Percentiles rank a stretch among this genome's conserved stretches.
Conservation (phyloP, 495 filamentous ascomycete genomes). For the Xylaria intraflava region DNA sequence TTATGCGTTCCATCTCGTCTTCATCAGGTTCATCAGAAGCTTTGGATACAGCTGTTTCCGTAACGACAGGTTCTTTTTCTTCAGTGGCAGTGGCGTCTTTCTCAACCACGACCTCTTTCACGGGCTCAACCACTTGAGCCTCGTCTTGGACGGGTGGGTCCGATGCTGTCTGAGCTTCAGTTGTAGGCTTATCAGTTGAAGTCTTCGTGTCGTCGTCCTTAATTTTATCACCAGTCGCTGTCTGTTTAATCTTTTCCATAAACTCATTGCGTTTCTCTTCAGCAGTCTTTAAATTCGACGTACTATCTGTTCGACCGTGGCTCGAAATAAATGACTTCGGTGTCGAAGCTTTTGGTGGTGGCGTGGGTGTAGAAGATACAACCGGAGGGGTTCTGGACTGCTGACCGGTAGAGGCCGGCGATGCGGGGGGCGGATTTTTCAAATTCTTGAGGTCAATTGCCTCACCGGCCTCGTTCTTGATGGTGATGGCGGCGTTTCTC, state of each 20-base stretch:
- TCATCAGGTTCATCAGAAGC: constrained; percentile 29
- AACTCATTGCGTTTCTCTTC: constrained; percentile 49
- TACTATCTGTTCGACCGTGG: constrained; percentile 44
- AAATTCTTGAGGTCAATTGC: constrained; percentile 35
- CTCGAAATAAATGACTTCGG: constrained; percentile 37
- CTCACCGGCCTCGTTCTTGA: constrained; percentile 72
- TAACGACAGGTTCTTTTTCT: constrained; percentile 34
- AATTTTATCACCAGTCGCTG: constrained; percentile 31
- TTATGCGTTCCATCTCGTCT: constrained; percentile 41
- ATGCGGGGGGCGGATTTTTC: constrained; percentile 36
- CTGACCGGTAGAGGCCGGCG: constrained; percentile 41
- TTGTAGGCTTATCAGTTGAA: constrained; percentile 26
- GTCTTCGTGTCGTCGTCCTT: constrained; percentile 45
- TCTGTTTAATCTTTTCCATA: constrained; percentile 43
- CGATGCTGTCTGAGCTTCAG: constrained; percentile 21
- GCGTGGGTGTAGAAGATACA: constrained; percentile 46
- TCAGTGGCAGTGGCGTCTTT: constrained; percentile 43
- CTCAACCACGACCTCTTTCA: constrained; percentile 52
- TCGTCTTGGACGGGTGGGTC: constrained; percentile 62
- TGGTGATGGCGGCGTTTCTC: constrained; percentile 62
- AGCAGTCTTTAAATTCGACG: constrained; percentile 34
- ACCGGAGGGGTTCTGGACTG: constrained; percentile 49
- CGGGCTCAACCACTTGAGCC: constrained; percentile 59
- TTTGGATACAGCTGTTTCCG: constrained; percentile 38
- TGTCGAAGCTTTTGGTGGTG: constrained; percentile 40